Percentiles rank a stretch among this genome's conserved stretches.
These are phyloP conservation scores for Corylus heterophylla DNA, from an alignment of 306 rosid species.

Conservation along the genomic window DNA sequence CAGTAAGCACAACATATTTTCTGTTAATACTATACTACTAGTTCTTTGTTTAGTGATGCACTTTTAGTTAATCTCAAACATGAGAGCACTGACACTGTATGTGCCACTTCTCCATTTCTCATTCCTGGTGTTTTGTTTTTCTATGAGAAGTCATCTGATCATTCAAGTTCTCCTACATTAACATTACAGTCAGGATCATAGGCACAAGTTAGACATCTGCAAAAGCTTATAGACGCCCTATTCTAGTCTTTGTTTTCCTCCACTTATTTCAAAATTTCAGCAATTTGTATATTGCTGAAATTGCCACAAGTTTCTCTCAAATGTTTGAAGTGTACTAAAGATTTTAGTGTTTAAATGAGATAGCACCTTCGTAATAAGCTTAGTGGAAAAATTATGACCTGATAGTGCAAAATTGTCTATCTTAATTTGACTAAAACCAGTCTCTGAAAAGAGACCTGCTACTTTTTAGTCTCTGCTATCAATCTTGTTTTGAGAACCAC, in stretches of 20 bases:
- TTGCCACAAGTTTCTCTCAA: background rate
- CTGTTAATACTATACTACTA: too few relatives aligned
- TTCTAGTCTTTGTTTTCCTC: background rate
- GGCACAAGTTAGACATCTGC: too few relatives aligned
- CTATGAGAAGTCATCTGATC: background rate
- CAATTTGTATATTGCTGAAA: background rate
- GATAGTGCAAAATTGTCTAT: background rate
- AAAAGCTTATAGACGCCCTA: too few relatives aligned
- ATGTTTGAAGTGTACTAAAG: background rate
- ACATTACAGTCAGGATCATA: too few relatives aligned
- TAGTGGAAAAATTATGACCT: background rate
- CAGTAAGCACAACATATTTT: too few relatives aligned
- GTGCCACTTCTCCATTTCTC: background rate
- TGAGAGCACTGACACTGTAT: background rate
- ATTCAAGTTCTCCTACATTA: background rate
- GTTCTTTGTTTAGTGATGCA: too few relatives aligned
- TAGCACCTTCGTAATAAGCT: background rate
- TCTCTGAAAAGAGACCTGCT: background rate
- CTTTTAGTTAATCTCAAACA: background rate
- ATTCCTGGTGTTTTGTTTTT: background rate
- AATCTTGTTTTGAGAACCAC: background rate
- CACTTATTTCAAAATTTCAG: background rate
- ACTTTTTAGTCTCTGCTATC: background rate
- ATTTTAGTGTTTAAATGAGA: background rate
- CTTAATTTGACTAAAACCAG: background rate